Evolutionary conservation across 2,329 filamentous ascomycete genomes (phyloP).

Genomic region (Karstenula rhodostoma): DNA sequence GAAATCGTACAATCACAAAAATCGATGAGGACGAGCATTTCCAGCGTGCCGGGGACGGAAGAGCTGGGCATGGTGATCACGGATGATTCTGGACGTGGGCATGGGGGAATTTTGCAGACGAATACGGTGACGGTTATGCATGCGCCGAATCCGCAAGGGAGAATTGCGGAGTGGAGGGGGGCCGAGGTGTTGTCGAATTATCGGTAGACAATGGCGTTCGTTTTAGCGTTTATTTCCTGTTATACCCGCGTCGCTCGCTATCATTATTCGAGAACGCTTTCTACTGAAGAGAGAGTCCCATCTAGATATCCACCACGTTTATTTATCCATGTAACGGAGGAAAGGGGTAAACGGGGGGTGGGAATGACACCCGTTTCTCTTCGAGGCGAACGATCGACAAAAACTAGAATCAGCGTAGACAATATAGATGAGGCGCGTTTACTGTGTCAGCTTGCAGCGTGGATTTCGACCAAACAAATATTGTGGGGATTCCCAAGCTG

Average conservation of each 20-base stretch:
- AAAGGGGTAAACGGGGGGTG: too few relatives aligned
- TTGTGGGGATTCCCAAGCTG: too few relatives aligned
- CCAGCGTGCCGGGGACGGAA: not conserved
- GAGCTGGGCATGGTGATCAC: not conserved
- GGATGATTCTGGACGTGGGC: not conserved
- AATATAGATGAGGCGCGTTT: too few relatives aligned
- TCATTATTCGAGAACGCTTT: not conserved
- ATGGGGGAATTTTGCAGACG: slow-evolving; percentile 4
- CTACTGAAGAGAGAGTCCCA: not conserved
- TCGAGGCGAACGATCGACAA: not conserved
- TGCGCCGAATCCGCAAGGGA: not conserved
- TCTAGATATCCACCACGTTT: not conserved
- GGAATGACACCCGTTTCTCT: not conserved
- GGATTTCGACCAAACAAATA: too few relatives aligned
- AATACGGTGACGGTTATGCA: slow-evolving; percentile 8
- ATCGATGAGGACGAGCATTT: not conserved
- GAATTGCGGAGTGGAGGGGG: not conserved
- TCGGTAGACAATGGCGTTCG: too few relatives aligned
- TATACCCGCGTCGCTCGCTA: not conserved
- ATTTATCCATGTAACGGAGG: not conserved
- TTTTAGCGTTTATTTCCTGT: too few relatives aligned
- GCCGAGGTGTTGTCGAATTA: not conserved
- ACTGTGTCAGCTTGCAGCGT: too few relatives aligned
- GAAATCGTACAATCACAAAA: not conserved
- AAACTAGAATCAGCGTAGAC: not conserved